These are phyloP conservation scores for Taphrina deformans DNA, from an alignment of 1,139 yeast species.

Conservation along the genomic window DNA sequence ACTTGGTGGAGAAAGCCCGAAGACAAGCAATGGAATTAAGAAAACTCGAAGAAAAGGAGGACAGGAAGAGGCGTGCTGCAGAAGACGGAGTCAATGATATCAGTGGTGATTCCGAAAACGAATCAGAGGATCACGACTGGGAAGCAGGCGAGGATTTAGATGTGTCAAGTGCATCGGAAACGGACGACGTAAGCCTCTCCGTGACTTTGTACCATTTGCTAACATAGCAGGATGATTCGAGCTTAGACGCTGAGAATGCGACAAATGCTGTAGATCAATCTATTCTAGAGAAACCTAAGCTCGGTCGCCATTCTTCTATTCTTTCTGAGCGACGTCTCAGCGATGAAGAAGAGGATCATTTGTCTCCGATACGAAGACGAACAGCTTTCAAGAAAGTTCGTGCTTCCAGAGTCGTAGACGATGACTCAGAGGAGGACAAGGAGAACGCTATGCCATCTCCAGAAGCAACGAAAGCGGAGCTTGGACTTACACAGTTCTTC, in stretches of 20 bases:
- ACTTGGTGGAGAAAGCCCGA: constrained; percentile 61
- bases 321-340: constrained; percentile 11
- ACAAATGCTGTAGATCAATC: too few relatives aligned
- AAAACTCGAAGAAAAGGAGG: constrained; percentile 51
- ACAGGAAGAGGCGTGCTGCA: constrained; percentile 24
- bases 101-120: constrained; percentile 39
- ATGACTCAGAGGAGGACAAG: constrained; percentile 29
- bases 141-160: constrained; percentile 40
- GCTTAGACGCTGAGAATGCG: neutral
- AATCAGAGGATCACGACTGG: constrained; percentile 44
- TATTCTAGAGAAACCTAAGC: neutral
- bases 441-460: constrained; percentile 18
- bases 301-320: neutral
- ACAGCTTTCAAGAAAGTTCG: neutral
- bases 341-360: constrained; percentile 13
- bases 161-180: constrained; percentile 40
- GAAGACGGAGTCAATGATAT: constrained; percentile 51
- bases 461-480: neutral
- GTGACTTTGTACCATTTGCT: neutral
- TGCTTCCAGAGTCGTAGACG: constrained; percentile 7
- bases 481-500: constrained; percentile 27
- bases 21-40: constrained; percentile 44
- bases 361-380: neutral
- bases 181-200: neutral
- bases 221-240: neutral